Conservation (phyloP, 140 eudicot species). For the Anethum foeniculum region DNA sequence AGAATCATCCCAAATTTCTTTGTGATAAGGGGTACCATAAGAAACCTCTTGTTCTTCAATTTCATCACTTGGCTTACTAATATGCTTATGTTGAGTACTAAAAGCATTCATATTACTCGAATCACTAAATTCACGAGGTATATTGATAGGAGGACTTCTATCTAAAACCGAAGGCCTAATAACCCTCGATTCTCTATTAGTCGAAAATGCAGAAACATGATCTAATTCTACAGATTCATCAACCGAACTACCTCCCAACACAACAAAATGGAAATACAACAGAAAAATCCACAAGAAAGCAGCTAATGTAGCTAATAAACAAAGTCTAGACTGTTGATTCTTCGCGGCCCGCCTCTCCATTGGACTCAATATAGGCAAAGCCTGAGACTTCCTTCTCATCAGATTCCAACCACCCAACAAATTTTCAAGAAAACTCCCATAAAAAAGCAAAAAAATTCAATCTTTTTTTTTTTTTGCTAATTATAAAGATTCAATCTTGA, state of each 20-base stretch:
- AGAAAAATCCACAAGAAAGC: conserved; percentile 49
- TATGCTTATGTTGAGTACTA: background rate
- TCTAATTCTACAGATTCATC: conserved; percentile 16
- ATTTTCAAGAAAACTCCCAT: background rate
- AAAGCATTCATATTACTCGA: background rate
- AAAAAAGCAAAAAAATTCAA: background rate
- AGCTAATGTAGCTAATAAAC: conserved; percentile 37
- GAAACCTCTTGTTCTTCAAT: background rate
- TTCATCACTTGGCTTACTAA: background rate
- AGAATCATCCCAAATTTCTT: conserved; percentile 3
- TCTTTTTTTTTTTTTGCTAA: background rate
- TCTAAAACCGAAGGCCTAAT: conserved; percentile 3
- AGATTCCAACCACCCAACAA: conserved; percentile 13
- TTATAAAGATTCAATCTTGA: conserved; percentile 3
- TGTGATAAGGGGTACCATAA: background rate
- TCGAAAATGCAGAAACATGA: conserved; percentile 22
- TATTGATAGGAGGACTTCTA: background rate
- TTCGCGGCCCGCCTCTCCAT: conserved; percentile 71
- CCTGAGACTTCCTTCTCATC: conserved; percentile 79
- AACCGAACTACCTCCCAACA: conserved; percentile 25
- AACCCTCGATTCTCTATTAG: conserved; percentile 13
- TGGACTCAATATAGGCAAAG: conserved; percentile 17
- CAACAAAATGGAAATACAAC: conserved; percentile 49
- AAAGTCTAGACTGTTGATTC: conserved; percentile 38
- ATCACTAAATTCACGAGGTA: background rate